phyloP scores from a whole-genome alignment of 139 green algal genomes.

The Micromonas commoda region DNA sequence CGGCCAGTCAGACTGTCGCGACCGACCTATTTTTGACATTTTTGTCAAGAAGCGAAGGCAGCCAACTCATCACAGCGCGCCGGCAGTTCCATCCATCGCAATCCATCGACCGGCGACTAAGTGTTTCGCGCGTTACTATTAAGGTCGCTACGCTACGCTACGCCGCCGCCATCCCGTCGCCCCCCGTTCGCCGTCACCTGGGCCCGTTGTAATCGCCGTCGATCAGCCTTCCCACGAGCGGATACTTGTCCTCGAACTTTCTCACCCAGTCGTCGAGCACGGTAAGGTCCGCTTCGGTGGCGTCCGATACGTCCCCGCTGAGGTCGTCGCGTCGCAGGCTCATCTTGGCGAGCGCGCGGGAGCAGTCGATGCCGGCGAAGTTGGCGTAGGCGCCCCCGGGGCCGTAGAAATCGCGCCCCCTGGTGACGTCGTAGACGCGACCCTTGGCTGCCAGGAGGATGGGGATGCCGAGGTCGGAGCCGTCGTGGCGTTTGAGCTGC shows the following conservation, averaged over 20 bases:
- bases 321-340: conserved; percentile 9
- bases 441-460: conserved; percentile 34
- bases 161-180: too few relatives aligned
- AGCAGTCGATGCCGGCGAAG: conserved; percentile 24
- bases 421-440: conserved; percentile 30
- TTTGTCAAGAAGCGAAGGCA: too few relatives aligned
- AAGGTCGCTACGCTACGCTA: too few relatives aligned
- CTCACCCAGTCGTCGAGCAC: conserved; percentile 32
- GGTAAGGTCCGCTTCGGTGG: conserved; percentile 14
- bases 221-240: conserved; percentile 23
- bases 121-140: too few relatives aligned
- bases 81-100: too few relatives aligned
- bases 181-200: too few relatives aligned
- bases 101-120: too few relatives aligned
- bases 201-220: background rate
- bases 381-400: conserved; percentile 14
- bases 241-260: conserved; percentile 39
- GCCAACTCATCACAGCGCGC: too few relatives aligned
- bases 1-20: too few relatives aligned
- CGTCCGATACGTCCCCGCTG: background rate
- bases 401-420: conserved; percentile 35
- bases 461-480: conserved; percentile 10
- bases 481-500: conserved; percentile 29
- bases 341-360: conserved; percentile 31
- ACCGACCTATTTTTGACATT: too few relatives aligned